Percentiles rank a stretch among this genome's conserved stretches.
Conservation (phyloP, 2,329 filamentous ascomycete species). For the Xylaria multiplex region DNA sequence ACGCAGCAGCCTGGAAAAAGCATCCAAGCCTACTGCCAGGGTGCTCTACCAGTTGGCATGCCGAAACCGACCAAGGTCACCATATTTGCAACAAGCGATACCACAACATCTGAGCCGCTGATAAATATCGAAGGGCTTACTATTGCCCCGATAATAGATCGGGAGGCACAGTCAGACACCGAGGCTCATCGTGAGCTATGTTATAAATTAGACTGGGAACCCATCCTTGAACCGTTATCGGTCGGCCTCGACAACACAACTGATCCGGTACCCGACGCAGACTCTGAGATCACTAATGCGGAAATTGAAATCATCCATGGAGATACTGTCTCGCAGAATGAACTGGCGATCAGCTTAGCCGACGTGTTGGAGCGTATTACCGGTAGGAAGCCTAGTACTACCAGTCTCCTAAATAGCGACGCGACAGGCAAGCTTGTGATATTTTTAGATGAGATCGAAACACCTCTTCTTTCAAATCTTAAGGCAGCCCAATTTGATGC, state of each 20-base stretch:
- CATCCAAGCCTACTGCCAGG: conserved; percentile 52
- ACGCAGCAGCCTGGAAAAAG: conserved; percentile 46
- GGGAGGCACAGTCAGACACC: conserved; percentile 43
- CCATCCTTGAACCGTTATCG: conserved; percentile 48
- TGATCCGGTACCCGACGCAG: conserved; percentile 30
- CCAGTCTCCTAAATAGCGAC: conserved; percentile 46
- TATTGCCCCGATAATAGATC: conserved; percentile 55
- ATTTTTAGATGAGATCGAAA: conserved; percentile 57
- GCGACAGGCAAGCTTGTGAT: conserved; percentile 54
- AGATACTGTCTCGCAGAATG: conserved; percentile 47
- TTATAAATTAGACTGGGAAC: conserved; percentile 60
- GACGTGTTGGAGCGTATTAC: conserved; percentile 48
- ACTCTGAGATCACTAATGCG: conserved; percentile 39
- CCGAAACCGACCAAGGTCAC: conserved; percentile 52
- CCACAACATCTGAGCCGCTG: conserved; percentile 48
- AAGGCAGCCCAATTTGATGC: conserved; percentile 52
- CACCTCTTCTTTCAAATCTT: conserved; percentile 55
- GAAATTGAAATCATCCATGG: conserved; percentile 55
- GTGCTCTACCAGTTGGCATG: conserved; percentile 42
- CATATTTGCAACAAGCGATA: conserved; percentile 50
- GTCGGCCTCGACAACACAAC: conserved; percentile 31
- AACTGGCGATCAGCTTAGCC: conserved; percentile 51
- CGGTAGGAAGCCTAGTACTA: conserved; percentile 49
- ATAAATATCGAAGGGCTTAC: conserved; percentile 52
- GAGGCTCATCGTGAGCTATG: conserved; percentile 55